Base-by-base conservation (phyloP, 2,329 filamentous ascomycete species). In the Annulohypoxylon truncatum region DNA sequence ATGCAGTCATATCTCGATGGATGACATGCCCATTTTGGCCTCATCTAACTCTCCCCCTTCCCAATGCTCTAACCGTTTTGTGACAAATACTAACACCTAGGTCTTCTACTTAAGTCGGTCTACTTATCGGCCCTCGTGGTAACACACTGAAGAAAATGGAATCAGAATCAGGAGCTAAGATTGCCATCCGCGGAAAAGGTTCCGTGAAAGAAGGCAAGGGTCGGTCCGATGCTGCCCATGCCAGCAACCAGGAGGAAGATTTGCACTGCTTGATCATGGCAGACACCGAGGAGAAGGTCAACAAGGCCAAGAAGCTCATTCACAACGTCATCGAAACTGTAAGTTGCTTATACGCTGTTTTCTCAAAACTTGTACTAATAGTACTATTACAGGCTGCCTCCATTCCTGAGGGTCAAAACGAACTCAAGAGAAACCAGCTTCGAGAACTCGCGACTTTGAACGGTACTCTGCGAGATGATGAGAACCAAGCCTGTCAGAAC, bases 61-160 rank as follows among this genome's bases (percentile, higher is more conserved):
- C 74, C 70, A 70, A 71, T 76, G 72, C 76, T 79, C 75, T 78
- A 78, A 79, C 74, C 73, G 73, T 77, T 70, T 73, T 76, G 76
- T 73, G 75, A 79, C 78, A 79, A 75, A 80, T 81, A 97, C 94
- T 97, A 97, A 99, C 93, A 92, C 89, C 84, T 92, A 94, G 92
- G 89, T 92, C 85, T 85, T 85, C 82, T 83, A 88, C 87, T 91
- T 90, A 97, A 99, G 96, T 99, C 89, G 96, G 96, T 83, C 90
- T 99, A 88, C 94, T 99, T 82, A 99, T 99, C 90, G 96, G 96
- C 83, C 96, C 96, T 83, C 96, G 96, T 95, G 96, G 96, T 83
- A 99, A 99, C 81, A 99, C 96, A 74, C 84, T 99, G 79, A 99
- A 99, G 86, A 99, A 97, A 82, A 99, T 99, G 96, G 96, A 99